Evolutionary conservation across 129 eudicot species (phyloP).

Genomic region (Glebionis coronaria): DNA sequence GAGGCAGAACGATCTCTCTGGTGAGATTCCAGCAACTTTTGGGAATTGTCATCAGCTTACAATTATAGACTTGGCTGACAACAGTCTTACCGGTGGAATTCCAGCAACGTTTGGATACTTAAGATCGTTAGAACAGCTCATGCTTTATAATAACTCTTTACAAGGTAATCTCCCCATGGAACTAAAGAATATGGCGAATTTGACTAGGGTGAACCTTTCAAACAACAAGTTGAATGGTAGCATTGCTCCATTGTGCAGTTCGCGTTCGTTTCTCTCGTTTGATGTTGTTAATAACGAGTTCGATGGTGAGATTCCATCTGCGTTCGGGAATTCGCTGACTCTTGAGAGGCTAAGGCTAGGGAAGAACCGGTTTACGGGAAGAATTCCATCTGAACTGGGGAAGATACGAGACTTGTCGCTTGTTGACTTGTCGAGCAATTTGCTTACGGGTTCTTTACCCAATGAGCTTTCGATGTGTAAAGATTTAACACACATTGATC

Average conservation of each 20-base stretch:
- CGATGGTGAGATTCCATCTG: slow-evolving; percentile 59
- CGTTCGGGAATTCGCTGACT: slow-evolving; percentile 53
- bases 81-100: slow-evolving; percentile 67
- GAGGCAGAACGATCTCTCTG: slow-evolving; percentile 76
- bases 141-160: slow-evolving; percentile 94
- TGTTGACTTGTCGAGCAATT: slow-evolving; percentile 71
- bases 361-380: slow-evolving; percentile 53
- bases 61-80: slow-evolving; percentile 81
- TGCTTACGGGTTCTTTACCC: slow-evolving; percentile 69
- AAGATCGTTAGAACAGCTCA: slow-evolving; percentile 56
- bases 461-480: slow-evolving; percentile 61
- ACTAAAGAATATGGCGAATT: slow-evolving; percentile 47
- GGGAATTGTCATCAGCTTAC: slow-evolving; percentile 73
- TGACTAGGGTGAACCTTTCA: slow-evolving; percentile 76
- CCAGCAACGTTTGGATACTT: slow-evolving; percentile 71
- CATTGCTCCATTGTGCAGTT: slow-evolving; percentile 70
- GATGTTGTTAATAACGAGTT: slow-evolving; percentile 80
- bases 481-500: slow-evolving; percentile 69
- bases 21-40: slow-evolving; percentile 72
- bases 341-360: slow-evolving; percentile 80
- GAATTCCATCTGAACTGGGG: slow-evolving; percentile 67
- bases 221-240: slow-evolving; percentile 76
- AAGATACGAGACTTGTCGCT: slow-evolving; percentile 50
- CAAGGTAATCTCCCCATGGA: slow-evolving; percentile 73
- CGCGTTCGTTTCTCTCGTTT: slow-evolving; percentile 66